Base-by-base conservation (phyloP, 805 yeast species). In the Ogataea neopini region DNA sequence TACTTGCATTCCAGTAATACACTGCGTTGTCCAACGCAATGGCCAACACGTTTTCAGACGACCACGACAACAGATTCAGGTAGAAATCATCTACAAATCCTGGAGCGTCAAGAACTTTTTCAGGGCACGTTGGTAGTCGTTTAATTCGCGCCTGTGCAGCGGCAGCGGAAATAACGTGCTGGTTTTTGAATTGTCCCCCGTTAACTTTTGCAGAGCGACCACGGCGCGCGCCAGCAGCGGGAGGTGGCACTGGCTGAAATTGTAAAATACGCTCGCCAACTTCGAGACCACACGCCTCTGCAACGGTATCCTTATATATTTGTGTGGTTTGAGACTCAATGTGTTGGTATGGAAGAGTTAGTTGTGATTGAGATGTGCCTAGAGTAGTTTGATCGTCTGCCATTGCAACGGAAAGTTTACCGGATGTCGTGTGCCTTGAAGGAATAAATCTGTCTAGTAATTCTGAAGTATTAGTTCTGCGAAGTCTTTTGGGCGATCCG, bases 101-200 rank as follows among this genome's bases (percentile, higher is more conserved):
- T 0, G 99, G 99, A 0, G 98, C 99, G 69, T 94, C 99, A 34
- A 94, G 73, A 1, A 94, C 96, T 53, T 96, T 78, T 54, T 88
- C 96, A 1, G 99, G 98, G 28, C 88, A 87, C 0, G 88, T 81
- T 20, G 95, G 88, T 40, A 94, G 76, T 57, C 83, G 84, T 55
- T 96, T 81, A 41, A 88, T 79, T 58, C 90, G 73, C 14, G 86
- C 82, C 30, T 81, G 75, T 4, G 85, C 86, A 22, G 77, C 72
- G 10, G 76, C 69, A 0, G 83, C 56, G 4, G 69, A 62, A 11
- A 62, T 59, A 49, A 51, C 52, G 44, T 49, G 58, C 47, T 59
- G 56, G 18, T 52, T 47, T 33, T 60, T 59, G 43, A 59, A 58
- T 23, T 49, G 49, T 18, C 40, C 49, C 7, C 55, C 34, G 20